Evolutionary conservation across 208 protist species (phyloP), one percentile per base, ranked within the genome.

Genomic region (Lotmaria passim): DNA sequence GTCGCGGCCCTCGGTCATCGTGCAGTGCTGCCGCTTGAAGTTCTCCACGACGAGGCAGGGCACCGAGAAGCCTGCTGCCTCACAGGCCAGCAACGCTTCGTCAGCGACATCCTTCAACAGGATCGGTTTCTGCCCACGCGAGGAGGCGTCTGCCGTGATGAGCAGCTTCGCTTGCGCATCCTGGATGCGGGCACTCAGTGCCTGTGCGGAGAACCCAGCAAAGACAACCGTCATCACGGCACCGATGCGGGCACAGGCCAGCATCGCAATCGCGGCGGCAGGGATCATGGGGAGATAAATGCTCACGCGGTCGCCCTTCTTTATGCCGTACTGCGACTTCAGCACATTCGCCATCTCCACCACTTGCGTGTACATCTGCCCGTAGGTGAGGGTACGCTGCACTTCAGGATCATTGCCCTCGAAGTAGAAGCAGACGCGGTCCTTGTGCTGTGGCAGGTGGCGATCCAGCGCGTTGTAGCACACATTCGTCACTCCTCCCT

Each of bases 191-290:
- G 78, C 55, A n/a, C 73, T 59, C 33, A 97, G 51, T 6, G 86
- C 78, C 52, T 90, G 69, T 0, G 81, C 43, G 36, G 86, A 92
- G 75, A 97, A 97, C 51, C 92, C 91, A 26, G 78, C 88, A 52
- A 97, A 97, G 30, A 96, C 75, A 12, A 96, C 92, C 33, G 70
- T 86, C 15, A 75, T 71, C 6, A 97, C 79, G 14, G 92, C 92
- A 43, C 98, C 98, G 48, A 99, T 98, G 39, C 98, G 91, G n/a
- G 98, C 98, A 62, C 95, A 99, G 17, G 98, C 98, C 11, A 99
- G 90, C 96, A 99, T 99, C 21, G 90, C 84, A 15, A 93, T 76
- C 26, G 76, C 79, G 21, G 90, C 79, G 38, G 98, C 94, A 14
- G 96, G 88, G 30, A 98, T 93, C 90, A 98, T 98, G 21, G 98